Base-by-base conservation (phyloP, 768 basidiomycete species). In the Nidularia pulvinata region DNA sequence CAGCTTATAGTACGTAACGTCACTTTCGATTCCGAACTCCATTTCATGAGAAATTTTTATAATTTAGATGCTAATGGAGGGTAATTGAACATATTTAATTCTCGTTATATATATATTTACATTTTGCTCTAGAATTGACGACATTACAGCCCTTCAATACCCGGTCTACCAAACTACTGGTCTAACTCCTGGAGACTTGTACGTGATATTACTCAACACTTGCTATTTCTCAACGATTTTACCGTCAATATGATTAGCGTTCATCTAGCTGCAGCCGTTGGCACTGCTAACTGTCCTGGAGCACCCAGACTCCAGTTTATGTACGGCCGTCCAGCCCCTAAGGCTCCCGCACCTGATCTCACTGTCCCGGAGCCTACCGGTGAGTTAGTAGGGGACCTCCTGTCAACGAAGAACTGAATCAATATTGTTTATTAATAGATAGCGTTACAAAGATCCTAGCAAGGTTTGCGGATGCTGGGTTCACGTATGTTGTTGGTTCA, bases 251-350 rank as follows among this genome's bases (percentile, higher is more conserved):
- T 22, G n/a, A 25, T 5, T 10, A 64, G 63, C 30, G 57, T 64
- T 4, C 63, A 64, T 32, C 59, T 64, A 4, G 63, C 61, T 2
- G 63, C 59, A 7, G 63, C 63, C n/a, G 65, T 70, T 50, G 65
- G 65, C 6, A 57, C 57, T 33, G 52, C 63, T 33, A 74, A 73
- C 61, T 74, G 73, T 51, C 67, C 70, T 3, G 73, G 73, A 34
- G 66, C 69, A 10, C 70, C 70, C 1, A 61, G 59, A 14, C 59
- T 75, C 13, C 47, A 66, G 35, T 70, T 67, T 56, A 56, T 66
- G 52, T 56, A 65, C 30, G 68, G 73, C 37, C 65, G 67, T 36
- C 61, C 65, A 4, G 52, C 60, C 46, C 60, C 61, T 6, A 46
- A 53, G 2, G 58, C 54, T 11, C 51, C 65, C 5, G 64, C 64